Conservation (phyloP, 192 early-diverging fungal species). For the Umbelopsis sp. region DNA sequence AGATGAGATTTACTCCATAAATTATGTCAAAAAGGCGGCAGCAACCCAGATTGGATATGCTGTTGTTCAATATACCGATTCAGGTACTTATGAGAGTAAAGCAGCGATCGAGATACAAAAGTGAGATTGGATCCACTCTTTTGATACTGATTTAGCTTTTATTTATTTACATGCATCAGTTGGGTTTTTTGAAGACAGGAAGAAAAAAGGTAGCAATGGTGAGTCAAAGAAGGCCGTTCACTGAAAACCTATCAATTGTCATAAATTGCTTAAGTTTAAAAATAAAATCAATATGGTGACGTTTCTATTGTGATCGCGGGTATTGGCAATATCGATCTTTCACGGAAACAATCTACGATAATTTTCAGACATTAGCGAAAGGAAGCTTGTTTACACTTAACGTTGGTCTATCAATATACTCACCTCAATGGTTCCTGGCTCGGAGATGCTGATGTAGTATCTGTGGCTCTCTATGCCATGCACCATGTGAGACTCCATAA, state of each 20-base stretch:
- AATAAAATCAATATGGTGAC: background rate
- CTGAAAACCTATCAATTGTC: background rate
- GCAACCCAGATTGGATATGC: too few species aligned
- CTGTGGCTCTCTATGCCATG: conserved; percentile 34
- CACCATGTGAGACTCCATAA: conserved; percentile 43
- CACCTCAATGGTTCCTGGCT: conserved; percentile 46
- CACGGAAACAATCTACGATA: conserved; percentile 31
- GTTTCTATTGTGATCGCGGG: conserved; percentile 27
- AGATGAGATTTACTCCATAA: too few species aligned
- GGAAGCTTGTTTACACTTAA: background rate
- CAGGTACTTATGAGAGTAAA: too few species aligned
- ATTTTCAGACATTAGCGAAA: background rate
- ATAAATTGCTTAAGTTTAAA: background rate
- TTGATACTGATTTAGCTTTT: too few species aligned
- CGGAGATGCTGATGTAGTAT: conserved; percentile 44
- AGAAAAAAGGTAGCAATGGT: too few species aligned
- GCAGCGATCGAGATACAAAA: too few species aligned
- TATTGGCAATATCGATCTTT: conserved; percentile 42
- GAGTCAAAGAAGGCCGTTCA: background rate
- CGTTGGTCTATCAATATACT: background rate
- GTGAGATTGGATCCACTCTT: too few species aligned
- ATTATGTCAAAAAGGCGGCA: too few species aligned
- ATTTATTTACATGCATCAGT: too few species aligned
- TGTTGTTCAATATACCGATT: too few species aligned
- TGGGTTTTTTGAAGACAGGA: too few species aligned